Evolutionary conservation across 2,329 filamentous ascomycete species (phyloP), one percentile per base, ranked within the genome.

Genomic region (Arthrobotrys sphaeroides): DNA sequence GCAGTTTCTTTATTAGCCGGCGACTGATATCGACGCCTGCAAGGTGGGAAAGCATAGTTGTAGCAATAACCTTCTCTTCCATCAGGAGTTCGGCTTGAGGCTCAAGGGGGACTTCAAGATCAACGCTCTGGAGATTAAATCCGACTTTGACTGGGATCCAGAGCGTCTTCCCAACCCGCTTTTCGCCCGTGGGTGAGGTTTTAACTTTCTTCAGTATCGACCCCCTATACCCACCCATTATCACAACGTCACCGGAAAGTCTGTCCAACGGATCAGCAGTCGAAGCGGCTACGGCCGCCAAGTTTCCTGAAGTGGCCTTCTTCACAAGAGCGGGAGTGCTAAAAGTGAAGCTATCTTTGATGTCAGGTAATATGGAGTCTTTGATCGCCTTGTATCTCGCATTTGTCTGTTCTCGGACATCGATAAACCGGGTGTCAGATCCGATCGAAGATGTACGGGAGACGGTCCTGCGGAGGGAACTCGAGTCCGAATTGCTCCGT

Each of bases 141-240:
- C 94, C 94, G 26, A 97, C 90, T 82, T 97, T 97, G 80, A 97
- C 90, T 0, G 94, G 94, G 1, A 96, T 92, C 94, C 94, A 98
- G 5, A 73, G 49, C 4, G 69, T 73, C 47, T 38, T 66, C 4
- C 69, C 69, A 0, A 97, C 84, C 81, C 96, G 93, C n/a, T 93
- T 89, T 80, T 94, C 89, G 2, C 91, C 91, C 9, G 92, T 90
- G 1, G 60, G 36, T 1, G 61, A 65, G 6, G 61, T 55, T 38
- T 73, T 73, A 12, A 73, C 69, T 9, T 93, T 96, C 28, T 94
- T 89, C 28, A 98, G 83, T n/a, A 97, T 87, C 0, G 94, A 97
- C 2, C 94, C 94, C 78, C 94, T 87, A 81, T 97, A 97, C 12
- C 94, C 94, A 18, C 94, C 94, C 80, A 98, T 86, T 28, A 97